Conservation (phyloP, 257 asterid species). For the Nicotiana noctiflora region DNA sequence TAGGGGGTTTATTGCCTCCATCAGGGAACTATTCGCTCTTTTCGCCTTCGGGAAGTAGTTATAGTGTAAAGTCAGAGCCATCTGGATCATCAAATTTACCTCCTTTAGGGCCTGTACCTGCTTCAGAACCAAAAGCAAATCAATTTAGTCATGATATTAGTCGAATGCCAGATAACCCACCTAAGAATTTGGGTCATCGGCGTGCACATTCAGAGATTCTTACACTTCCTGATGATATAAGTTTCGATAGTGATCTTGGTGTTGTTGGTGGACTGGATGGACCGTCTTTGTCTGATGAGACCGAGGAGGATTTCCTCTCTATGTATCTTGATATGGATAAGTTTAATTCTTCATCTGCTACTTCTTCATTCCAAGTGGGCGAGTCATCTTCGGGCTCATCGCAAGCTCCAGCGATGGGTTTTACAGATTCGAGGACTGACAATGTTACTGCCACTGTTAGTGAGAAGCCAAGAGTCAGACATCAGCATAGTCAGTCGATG, state of each 20-base stretch:
- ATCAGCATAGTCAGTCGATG: conserved; percentile 97
- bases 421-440: conserved; percentile 24
- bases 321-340: conserved; percentile 84
- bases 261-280: conserved; percentile 84
- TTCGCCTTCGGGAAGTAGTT: conserved; percentile 47
- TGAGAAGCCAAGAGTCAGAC: conserved; percentile 74
- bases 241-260: conserved; percentile 86
- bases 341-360: conserved; percentile 64
- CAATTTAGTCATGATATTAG: conserved; percentile 75
- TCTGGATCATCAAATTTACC: conserved; percentile 49
- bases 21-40: conserved; percentile 59
- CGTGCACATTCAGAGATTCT: conserved; percentile 89
- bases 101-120: conserved; percentile 45
- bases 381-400: conserved; percentile 51
- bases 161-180: conserved; percentile 80
- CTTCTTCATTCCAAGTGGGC: conserved; percentile 63
- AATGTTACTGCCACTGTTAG: conserved; percentile 20
- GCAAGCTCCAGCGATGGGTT: conserved; percentile 24
- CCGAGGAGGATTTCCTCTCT: conserved; percentile 66
- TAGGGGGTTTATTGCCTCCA: conserved; percentile 59
- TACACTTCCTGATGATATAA: conserved; percentile 82
- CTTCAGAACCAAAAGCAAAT: conserved; percentile 31
- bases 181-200: conserved; percentile 68
- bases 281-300: conserved; percentile 74
- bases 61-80: conserved; percentile 35